Base-by-base conservation (phyloP, 2,329 filamentous ascomycete genomes). In the Trichoderma sp. region DNA sequence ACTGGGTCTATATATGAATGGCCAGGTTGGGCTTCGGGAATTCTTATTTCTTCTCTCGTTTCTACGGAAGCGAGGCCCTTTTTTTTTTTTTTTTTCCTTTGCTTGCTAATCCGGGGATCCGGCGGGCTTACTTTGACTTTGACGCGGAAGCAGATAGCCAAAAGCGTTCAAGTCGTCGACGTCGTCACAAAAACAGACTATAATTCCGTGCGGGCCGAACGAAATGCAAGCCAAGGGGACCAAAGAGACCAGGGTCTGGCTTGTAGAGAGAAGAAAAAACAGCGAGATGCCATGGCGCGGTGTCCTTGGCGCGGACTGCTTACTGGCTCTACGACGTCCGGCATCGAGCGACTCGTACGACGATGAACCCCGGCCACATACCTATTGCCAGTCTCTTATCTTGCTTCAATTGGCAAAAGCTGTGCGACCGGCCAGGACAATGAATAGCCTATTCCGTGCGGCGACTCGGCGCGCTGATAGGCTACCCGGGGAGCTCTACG, bases 91-190 rank as follows among this genome's bases (percentile, higher is more conserved):
- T 1, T n/a, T n/a, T n/a, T n/a, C n/a, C 26, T 26, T 30, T 28
- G 46, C 34, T 56, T 56, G 24, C 30, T 55, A 24, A 65, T 65
- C 61, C 61, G 61, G 52, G 55, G 52, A 56, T 65, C 61, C 61
- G 61, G 60, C 52, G 52, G 61, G 34, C 16, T 14, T 4, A 43
- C n/a, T 46, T 43, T 55, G 24, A 8, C 61, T 56, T 65, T 65
- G 46, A 37, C 56, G n/a, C 39, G 39, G 39, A 8, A 43, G 39
- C 39, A 43, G 8, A 18, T n/a, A 7, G 16, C 39, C 39, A 18
- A n/a, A 43, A 43, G 37, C 39, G 39, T n/a, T 34, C 13, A 34
- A n/a, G 39, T n/a, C 18, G 39, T 43, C 39, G 26, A 64, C 52
- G 34, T 18, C 63, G 32, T 46, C 52, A 51, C 58, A 5, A 11